Evolutionary conservation across 2,329 filamentous ascomycete species (phyloP).

Genomic region (Didymella pomorum): DNA sequence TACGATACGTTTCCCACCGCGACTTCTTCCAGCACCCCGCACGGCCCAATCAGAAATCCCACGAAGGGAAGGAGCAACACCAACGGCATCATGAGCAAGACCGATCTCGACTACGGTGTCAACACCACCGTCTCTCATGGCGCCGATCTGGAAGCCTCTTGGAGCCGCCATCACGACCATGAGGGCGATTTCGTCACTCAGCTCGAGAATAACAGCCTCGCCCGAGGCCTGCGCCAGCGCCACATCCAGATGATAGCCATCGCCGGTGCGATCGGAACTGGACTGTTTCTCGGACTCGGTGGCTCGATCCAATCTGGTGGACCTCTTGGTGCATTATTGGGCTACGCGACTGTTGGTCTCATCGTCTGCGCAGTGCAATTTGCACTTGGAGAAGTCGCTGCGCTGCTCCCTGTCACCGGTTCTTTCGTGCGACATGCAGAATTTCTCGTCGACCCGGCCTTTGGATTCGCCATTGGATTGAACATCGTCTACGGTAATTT

Average conservation of each 20-base stretch:
- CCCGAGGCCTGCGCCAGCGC: constrained; percentile 52
- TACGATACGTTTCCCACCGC: constrained; percentile 16
- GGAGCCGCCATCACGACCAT: constrained; percentile 15
- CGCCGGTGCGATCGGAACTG: constrained; percentile 63
- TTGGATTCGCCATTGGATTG: constrained; percentile 56
- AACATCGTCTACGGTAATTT: constrained; percentile 67
- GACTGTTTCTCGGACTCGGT: constrained; percentile 64
- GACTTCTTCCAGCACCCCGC: not conserved
- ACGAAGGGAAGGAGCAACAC: not conserved
- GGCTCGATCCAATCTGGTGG: constrained; percentile 61
- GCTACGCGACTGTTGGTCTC: constrained; percentile 60
- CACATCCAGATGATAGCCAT: constrained; percentile 66
- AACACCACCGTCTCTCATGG: constrained; percentile 14
- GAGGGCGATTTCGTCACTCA: constrained; percentile 21
- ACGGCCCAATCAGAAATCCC: not conserved
- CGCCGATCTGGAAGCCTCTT: constrained; percentile 14
- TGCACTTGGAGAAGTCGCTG: constrained; percentile 61
- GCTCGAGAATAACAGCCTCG: constrained; percentile 31
- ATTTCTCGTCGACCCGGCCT: constrained; percentile 60
- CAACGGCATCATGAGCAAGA: constrained; percentile 15
- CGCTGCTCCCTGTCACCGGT: constrained; percentile 61
- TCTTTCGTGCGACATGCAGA: constrained; percentile 60
- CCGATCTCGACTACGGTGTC: constrained; percentile 9
- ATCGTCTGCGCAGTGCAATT: constrained; percentile 62
- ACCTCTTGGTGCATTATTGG: constrained; percentile 61